phyloP scores from a whole-genome alignment of 768 basidiomycete genomes.

The Pulveroboletus frians region DNA sequence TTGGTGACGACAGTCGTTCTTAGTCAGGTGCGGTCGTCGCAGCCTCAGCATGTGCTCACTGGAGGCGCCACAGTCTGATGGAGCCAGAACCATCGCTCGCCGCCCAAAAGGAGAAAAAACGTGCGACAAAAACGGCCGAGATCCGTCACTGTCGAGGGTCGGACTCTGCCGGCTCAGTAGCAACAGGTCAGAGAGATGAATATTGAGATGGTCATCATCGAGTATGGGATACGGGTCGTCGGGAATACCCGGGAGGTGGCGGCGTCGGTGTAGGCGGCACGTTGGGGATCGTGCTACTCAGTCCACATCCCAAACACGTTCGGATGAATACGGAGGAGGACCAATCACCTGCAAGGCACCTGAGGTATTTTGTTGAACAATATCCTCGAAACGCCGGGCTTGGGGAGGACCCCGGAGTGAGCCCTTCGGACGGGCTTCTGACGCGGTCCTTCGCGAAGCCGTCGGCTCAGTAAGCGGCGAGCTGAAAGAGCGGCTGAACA shows the following conservation, averaged over 20 bases:
- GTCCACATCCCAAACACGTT: not conserved
- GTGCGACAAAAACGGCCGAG: slow-evolving; percentile 13
- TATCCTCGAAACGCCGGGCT: not conserved
- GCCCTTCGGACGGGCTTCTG: not conserved
- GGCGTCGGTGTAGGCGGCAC: too few species aligned
- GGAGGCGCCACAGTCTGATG: not conserved
- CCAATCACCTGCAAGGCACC: not conserved
- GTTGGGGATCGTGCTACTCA: not conserved
- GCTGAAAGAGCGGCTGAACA: not conserved
- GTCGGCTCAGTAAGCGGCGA: slow-evolving; percentile 1
- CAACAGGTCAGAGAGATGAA: not conserved
- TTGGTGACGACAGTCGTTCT: not conserved
- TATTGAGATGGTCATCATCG: slow-evolving; percentile 4
- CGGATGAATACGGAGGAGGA: not conserved
- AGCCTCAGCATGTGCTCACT: not conserved
- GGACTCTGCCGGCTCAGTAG: not conserved
- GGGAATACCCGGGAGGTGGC: too few species aligned
- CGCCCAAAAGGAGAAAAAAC: slow-evolving; percentile 1
- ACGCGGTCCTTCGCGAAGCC: not conserved
- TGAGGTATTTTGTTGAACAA: not conserved
- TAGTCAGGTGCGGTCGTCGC: slow-evolving; percentile 6
- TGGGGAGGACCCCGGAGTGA: not conserved
- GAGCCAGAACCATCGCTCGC: not conserved
- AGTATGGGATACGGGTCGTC: not conserved
- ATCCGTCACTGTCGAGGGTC: slow-evolving; percentile 3